Percentiles rank a stretch among this genome's conserved stretches.
Evolutionary conservation across 352 stramenopile genomes (phyloP).

Genomic region (Globisporangium solare): DNA sequence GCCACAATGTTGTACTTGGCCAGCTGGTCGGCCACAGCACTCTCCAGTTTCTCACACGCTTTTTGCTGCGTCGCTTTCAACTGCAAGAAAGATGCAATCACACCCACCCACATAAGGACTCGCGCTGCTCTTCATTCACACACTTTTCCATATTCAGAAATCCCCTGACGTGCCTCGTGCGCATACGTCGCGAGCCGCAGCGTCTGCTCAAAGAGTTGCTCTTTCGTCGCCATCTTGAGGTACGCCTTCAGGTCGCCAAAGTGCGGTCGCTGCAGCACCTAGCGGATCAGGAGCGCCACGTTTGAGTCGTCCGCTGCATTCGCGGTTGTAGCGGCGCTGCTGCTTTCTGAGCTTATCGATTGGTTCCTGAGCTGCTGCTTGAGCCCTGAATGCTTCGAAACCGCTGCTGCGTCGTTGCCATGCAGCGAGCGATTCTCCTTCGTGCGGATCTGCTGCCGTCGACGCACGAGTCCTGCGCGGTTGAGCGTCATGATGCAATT

Average conservation of each 20-base stretch:
- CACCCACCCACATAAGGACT: neutral
- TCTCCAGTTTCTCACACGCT: constrained; percentile 16
- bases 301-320: constrained; percentile 16
- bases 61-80: constrained; percentile 18
- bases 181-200: constrained; percentile 35
- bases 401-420: constrained; percentile 2
- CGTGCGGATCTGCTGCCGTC: constrained; percentile 28
- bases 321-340: neutral
- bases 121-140: too few relatives aligned
- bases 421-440: constrained; percentile 20
- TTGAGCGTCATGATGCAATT: constrained; percentile 12
- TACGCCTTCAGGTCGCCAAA: constrained; percentile 35
- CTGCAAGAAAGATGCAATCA: constrained; percentile 9
- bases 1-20: constrained; percentile 18
- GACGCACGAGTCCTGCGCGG: constrained; percentile 26
- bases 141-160: neutral
- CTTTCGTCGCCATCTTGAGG: constrained; percentile 30
- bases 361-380: neutral
- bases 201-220: constrained; percentile 46
- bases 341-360: neutral
- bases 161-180: constrained; percentile 28
- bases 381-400: too few relatives aligned
- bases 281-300: constrained; percentile 33
- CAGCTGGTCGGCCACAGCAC: constrained; percentile 20
- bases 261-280: constrained; percentile 44